Percentiles rank a stretch among this genome's conserved stretches.
These are phyloP conservation scores for Dalbergia oliveri DNA, from an alignment of 306 rosid species.

Conservation along the genomic window DNA sequence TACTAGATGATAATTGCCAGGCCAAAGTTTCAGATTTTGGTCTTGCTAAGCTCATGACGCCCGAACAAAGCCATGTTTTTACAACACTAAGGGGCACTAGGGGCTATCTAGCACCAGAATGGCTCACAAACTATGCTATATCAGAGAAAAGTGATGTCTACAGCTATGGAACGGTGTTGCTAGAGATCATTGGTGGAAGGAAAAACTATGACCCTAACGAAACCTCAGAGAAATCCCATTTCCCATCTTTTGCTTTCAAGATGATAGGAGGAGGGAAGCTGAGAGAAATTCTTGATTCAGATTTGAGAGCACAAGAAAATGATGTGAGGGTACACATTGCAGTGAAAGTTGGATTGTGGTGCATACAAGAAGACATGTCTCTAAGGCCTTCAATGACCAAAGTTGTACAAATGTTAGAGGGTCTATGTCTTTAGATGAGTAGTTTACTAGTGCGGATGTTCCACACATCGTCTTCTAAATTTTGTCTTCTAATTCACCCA, in stretches of 20 bases:
- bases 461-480: constrained; percentile 4
- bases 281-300: constrained; percentile 45
- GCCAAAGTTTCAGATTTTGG: constrained; percentile 53
- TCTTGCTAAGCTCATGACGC: constrained; percentile 52
- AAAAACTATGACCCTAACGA: constrained; percentile 36
- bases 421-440: background rate
- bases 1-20: constrained; percentile 42
- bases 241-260: constrained; percentile 49
- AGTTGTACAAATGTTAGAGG: constrained; percentile 52
- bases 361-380: constrained; percentile 50
- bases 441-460: background rate
- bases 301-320: constrained; percentile 23
- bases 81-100: constrained; percentile 47
- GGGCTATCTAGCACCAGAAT: constrained; percentile 51
- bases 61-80: constrained; percentile 51
- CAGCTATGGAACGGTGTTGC: constrained; percentile 47
- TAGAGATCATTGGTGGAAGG: constrained; percentile 52
- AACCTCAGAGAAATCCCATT: constrained; percentile 35
- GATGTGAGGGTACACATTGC: constrained; percentile 41
- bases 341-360: constrained; percentile 44
- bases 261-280: constrained; percentile 45
- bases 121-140: constrained; percentile 53
- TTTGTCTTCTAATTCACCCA: background rate
- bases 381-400: constrained; percentile 44
- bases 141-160: constrained; percentile 51